Percentiles rank a stretch among this genome's conserved stretches.
Conservation (phyloP, 2,329 filamentous ascomycete species). For the Rasamsonia emersonii region DNA sequence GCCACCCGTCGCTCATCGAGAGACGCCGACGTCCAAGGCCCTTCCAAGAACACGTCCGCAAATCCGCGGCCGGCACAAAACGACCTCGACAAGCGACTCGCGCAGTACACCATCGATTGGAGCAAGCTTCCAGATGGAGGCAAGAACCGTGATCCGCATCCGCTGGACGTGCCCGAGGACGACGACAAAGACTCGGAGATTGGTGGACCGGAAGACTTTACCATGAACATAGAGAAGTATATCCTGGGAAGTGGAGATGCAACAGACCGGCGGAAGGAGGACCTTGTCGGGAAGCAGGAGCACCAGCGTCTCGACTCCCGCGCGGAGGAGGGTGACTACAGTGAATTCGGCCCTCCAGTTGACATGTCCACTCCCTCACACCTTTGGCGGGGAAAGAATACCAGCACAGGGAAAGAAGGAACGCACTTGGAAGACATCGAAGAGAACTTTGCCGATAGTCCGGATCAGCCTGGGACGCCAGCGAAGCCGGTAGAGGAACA, state of each 20-base stretch:
- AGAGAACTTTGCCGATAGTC: conserved; percentile 22
- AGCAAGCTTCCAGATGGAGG: conserved; percentile 25
- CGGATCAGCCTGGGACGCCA: conserved; percentile 16
- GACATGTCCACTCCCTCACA: conserved; percentile 38
- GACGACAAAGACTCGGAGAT: conserved; percentile 28
- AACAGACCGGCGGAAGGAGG: conserved; percentile 1
- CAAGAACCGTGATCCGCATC: conserved; percentile 16
- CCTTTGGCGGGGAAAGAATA: conserved; percentile 23
- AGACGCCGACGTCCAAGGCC: no score
- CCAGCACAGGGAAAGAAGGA: conserved; percentile 18
- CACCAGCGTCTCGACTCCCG: conserved; percentile 9
- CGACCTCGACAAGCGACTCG: conserved; percentile 31
- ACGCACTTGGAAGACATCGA: conserved; percentile 30
- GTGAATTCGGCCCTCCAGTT: conserved; percentile 34
- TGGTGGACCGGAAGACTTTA: conserved; percentile 35
- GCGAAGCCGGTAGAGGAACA: conserved; percentile 17
- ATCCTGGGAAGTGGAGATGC: conserved; percentile 21
- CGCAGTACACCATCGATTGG: conserved; percentile 33
- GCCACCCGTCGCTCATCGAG: no score
- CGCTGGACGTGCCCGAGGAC: conserved; percentile 15
- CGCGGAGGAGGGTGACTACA: conserved; percentile 27
- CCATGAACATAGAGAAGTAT: conserved; percentile 33
- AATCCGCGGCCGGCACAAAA: conserved; percentile 17
- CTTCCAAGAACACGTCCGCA: conserved; percentile 14
- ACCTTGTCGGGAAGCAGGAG: conserved; percentile 3